Conservation (phyloP, 2,329 filamentous ascomycete species). For the Dactylellina parvicollis region DNA sequence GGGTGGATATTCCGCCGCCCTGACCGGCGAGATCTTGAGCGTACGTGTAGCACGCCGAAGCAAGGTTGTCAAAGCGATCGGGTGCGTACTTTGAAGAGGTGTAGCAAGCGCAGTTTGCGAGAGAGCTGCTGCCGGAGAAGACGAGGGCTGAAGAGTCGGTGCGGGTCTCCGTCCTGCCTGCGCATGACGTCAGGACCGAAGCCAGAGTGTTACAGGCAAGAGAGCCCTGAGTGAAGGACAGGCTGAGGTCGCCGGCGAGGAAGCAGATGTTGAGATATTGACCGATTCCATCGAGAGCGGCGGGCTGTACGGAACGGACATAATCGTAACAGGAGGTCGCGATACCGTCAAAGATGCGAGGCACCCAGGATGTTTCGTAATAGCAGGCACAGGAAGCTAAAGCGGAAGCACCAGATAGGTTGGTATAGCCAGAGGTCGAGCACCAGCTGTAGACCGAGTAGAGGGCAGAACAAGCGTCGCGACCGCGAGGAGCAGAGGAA, state of each 20-base stretch:
- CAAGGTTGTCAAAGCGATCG: slow-evolving; percentile 28
- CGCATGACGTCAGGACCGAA: slow-evolving; percentile 34
- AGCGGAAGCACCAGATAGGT: slow-evolving; percentile 36
- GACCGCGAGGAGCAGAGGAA: slow-evolving; percentile 25
- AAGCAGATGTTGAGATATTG: slow-evolving; percentile 51
- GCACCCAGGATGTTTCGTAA: slow-evolving; percentile 33
- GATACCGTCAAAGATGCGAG: slow-evolving; percentile 39
- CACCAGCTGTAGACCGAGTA: slow-evolving; percentile 52
- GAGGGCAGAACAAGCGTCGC: slow-evolving; percentile 50
- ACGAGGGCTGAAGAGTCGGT: background rate
- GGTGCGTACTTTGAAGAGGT: slow-evolving; percentile 21
- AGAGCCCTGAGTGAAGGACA: slow-evolving; percentile 35
- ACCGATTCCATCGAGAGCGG: slow-evolving; percentile 17
- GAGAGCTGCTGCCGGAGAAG: slow-evolving; percentile 34
- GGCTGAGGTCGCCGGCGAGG: slow-evolving; percentile 43
- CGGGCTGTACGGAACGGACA: slow-evolving; percentile 30
- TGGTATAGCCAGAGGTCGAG: slow-evolving; percentile 34
- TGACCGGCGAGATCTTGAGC: slow-evolving; percentile 43
- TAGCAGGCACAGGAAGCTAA: slow-evolving; percentile 50
- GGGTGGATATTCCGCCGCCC: slow-evolving; percentile 29
- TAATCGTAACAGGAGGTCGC: slow-evolving; percentile 50
- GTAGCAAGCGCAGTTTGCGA: slow-evolving; percentile 45
- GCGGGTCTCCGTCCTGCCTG: slow-evolving; percentile 10
- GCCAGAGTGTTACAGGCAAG: slow-evolving; percentile 40
- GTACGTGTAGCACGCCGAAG: slow-evolving; percentile 41